These are phyloP conservation scores for Streptanthus diversifolius DNA, from an alignment of 345 rosid genomes.

Conservation along the genomic window DNA sequence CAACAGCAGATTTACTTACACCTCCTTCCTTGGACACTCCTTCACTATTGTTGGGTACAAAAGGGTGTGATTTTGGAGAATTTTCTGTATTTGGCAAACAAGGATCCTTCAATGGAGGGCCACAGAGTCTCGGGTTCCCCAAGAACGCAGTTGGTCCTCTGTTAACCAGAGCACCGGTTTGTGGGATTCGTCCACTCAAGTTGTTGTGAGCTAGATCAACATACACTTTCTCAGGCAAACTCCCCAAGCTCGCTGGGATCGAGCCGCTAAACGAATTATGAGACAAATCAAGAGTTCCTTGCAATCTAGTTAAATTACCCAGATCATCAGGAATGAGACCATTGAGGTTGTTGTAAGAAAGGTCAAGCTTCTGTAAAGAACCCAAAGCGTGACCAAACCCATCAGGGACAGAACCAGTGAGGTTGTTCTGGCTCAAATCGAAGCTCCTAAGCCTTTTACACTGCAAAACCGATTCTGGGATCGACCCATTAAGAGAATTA, in stretches of 20 bases:
- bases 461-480: constrained; percentile 57
- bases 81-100: constrained; percentile 45
- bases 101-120: constrained; percentile 80
- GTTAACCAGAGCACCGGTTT: constrained; percentile 81
- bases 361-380: constrained; percentile 69
- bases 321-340: constrained; percentile 71
- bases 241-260: constrained; percentile 81
- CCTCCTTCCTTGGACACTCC: constrained; percentile 47
- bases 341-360: constrained; percentile 62
- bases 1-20: constrained; percentile 52
- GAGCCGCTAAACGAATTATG: constrained; percentile 70
- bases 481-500: constrained; percentile 74
- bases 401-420: constrained; percentile 67
- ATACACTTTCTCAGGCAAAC: constrained; percentile 90
- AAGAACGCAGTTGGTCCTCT: constrained; percentile 90
- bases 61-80: constrained; percentile 64
- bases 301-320: constrained; percentile 72
- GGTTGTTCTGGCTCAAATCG: constrained; percentile 68
- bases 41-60: constrained; percentile 43
- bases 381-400: constrained; percentile 58
- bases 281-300: constrained; percentile 94
- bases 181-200: constrained; percentile 89
- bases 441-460: constrained; percentile 72
- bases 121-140: constrained; percentile 85
- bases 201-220: constrained; percentile 79